These are phyloP conservation scores for Aphanomyces astaci DNA, from an alignment of 352 stramenopile genomes.

Conservation along the genomic window DNA sequence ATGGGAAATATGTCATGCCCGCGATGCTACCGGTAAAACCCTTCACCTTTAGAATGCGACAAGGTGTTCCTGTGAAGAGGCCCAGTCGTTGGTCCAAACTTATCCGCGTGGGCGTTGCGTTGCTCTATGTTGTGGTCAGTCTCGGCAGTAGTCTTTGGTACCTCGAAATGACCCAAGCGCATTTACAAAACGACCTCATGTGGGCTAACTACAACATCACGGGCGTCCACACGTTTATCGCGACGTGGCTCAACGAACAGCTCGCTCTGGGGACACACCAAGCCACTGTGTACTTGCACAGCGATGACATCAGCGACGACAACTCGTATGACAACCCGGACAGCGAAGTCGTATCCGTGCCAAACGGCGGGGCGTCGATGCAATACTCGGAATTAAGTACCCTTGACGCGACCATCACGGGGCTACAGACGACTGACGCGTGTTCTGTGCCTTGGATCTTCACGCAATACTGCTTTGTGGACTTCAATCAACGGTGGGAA, in stretches of 20 bases:
- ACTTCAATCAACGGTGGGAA: background rate
- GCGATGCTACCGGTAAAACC: too few species aligned
- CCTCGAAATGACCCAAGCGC: background rate
- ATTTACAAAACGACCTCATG: conserved; percentile 6
- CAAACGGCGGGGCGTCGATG: background rate
- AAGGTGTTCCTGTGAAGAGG: too few species aligned
- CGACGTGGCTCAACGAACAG: conserved; percentile 14
- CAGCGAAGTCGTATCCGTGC: too few species aligned
- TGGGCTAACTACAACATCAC: conserved; percentile 13
- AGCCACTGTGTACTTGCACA: background rate
- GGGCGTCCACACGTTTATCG: conserved; percentile 7
- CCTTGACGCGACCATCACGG: background rate
- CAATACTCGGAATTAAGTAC: conserved; percentile 3
- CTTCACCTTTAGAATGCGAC: too few species aligned
- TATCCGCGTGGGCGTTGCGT: too few species aligned
- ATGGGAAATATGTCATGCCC: too few species aligned
- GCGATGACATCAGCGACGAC: background rate
- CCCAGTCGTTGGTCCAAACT: too few species aligned
- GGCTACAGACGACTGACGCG: background rate
- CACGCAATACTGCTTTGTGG: conserved; percentile 16
- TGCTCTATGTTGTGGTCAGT: background rate
- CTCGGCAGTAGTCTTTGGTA: conserved; percentile 7
- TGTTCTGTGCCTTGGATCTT: conserved; percentile 15
- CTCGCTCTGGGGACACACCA: background rate
- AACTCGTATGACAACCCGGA: background rate